phyloP scores from a whole-genome alignment of 2,329 filamentous ascomycete genomes.

The Ambrosiella xylebori region DNA sequence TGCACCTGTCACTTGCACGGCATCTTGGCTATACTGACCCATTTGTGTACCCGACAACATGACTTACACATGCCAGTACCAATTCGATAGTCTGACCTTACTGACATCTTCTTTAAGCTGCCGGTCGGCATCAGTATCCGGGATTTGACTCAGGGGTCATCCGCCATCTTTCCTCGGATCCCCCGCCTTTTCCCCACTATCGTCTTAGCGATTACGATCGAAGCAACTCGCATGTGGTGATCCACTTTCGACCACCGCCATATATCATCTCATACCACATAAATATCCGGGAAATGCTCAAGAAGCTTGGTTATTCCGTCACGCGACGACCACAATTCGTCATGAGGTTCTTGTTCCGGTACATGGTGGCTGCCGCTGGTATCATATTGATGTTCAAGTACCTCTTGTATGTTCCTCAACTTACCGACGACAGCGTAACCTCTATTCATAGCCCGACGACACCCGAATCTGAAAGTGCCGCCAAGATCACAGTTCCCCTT shows the following conservation, averaged over 20 bases:
- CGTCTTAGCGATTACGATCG: neutral
- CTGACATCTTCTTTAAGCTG: no score
- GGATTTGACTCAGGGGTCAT: no score
- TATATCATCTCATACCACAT: neutral
- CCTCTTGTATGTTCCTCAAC: neutral
- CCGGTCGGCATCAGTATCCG: no score
- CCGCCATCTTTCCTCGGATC: neutral
- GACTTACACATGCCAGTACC: no score
- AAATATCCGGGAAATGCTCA: slow-evolving; percentile 1
- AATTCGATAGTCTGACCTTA: no score
- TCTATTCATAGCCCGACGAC: neutral
- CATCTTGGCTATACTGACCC: no score
- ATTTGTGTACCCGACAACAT: no score
- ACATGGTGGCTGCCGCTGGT: slow-evolving; percentile 1
- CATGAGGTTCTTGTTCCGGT: slow-evolving; percentile 6
- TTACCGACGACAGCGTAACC: slow-evolving; percentile 2
- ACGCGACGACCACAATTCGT: slow-evolving; percentile 7
- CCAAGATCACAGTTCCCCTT: slow-evolving; percentile 15
- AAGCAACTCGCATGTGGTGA: neutral
- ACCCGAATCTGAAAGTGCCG: slow-evolving; percentile 9
- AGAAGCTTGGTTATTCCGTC: slow-evolving; percentile 6
- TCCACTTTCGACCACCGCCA: neutral
- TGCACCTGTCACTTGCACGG: no score
- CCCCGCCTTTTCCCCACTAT: neutral
- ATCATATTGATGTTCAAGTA: slow-evolving; percentile 9